Evolutionary conservation across 768 basidiomycete genomes (phyloP).

Genomic region (Phanerochaete sordida): DNA sequence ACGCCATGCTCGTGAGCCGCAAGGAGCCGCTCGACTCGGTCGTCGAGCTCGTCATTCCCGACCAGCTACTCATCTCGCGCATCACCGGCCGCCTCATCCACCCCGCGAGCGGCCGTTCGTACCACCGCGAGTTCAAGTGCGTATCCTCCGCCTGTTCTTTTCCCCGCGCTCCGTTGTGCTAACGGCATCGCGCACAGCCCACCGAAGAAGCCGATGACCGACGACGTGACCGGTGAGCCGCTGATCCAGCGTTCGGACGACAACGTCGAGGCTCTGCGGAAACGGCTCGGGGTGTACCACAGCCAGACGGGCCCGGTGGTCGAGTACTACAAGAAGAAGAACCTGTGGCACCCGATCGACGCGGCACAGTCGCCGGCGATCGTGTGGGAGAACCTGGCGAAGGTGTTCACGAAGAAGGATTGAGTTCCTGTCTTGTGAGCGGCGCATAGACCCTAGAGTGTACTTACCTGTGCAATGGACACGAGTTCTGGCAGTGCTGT

Average conservation of each 20-base stretch:
- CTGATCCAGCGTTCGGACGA: conserved; percentile 97
- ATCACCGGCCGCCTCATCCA: conserved; percentile 97
- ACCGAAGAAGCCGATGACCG: conserved; percentile 91
- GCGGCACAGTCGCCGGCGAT: conserved; percentile 90
- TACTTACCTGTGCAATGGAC: not conserved
- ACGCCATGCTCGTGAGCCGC: conserved; percentile 77
- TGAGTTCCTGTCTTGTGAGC: conserved; percentile 24
- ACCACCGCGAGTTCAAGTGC: conserved; percentile 94
- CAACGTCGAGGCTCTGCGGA: conserved; percentile 91
- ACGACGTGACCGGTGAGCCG: conserved; percentile 94
- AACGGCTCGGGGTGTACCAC: conserved; percentile 88
- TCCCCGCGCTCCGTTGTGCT: not conserved
- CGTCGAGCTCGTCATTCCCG: conserved; percentile 88
- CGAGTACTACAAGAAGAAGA: conserved; percentile 91
- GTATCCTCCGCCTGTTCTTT: conserved; percentile 28
- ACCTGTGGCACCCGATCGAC: conserved; percentile 88
- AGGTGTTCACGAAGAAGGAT: conserved; percentile 52
- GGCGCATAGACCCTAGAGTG: not conserved
- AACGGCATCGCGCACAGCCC: conserved; percentile 53
- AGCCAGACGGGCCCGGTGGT: conserved; percentile 92
- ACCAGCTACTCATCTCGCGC: conserved; percentile 93
- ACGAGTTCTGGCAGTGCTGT: not conserved
- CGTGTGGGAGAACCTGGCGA: conserved; percentile 83
- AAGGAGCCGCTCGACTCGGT: conserved; percentile 92
- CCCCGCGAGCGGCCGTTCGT: conserved; percentile 82